These are phyloP conservation scores for Ambrosia hybrid DNA, from an alignment of 140 eudicot species.

Conservation along the genomic window DNA sequence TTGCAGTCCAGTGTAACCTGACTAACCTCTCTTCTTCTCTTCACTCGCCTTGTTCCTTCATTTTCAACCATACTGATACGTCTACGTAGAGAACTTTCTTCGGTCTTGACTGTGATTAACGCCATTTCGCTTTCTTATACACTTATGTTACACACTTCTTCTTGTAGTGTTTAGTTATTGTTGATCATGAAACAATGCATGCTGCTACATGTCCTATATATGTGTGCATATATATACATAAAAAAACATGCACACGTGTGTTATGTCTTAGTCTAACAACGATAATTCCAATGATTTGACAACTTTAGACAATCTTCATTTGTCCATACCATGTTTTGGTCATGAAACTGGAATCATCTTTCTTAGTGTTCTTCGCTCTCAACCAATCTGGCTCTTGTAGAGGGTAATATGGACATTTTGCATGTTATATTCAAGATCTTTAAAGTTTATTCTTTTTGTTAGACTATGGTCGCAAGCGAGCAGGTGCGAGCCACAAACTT, in stretches of 20 bases:
- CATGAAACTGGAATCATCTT: conserved; percentile 11
- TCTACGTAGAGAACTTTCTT: conserved; percentile 42
- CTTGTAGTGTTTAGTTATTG: conserved; percentile 25
- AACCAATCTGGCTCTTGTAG: no score
- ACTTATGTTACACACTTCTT: conserved; percentile 3
- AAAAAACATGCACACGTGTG: conserved; percentile 7
- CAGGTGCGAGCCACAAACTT: no score
- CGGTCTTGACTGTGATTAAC: conserved; percentile 43
- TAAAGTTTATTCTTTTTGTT: not conserved
- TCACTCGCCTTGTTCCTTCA: conserved; percentile 44
- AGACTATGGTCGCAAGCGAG: no score
- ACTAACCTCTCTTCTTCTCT: conserved; percentile 57
- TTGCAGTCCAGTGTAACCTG: conserved; percentile 30
- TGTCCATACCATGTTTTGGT: conserved; percentile 37
- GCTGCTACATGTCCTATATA: conserved; percentile 14
- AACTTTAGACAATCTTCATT: conserved; percentile 37
- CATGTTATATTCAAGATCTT: not conserved
- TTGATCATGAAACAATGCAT: conserved; percentile 29
- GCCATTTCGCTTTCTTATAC: conserved; percentile 35
- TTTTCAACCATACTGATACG: conserved; percentile 32
- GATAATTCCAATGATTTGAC: conserved; percentile 51
- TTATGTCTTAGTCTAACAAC: conserved; percentile 41
- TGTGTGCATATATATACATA: conserved; percentile 19
- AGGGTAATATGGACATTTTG: conserved; percentile 13
- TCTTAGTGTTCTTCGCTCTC: conserved; percentile 27